phyloP scores from a whole-genome alignment of 108 stramenopile species.

The Cylindrotheca fusiformis region DNA sequence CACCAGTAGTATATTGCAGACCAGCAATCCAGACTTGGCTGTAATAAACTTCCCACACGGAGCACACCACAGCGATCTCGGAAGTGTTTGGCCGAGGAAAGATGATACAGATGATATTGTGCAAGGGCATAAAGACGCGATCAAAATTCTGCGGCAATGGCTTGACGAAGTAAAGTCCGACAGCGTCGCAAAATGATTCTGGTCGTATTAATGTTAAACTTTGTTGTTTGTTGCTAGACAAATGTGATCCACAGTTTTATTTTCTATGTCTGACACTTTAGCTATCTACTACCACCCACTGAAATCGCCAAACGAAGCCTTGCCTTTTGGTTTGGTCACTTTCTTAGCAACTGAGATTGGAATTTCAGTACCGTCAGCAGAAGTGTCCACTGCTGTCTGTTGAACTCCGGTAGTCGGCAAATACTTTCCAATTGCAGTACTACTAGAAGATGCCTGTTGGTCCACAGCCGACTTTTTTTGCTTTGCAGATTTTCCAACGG shows the following conservation, averaged over 20 bases:
- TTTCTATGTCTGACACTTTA: too few relatives aligned
- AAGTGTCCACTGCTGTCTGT: slow-evolving; percentile 14
- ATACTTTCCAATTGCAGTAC: slow-evolving; percentile 9
- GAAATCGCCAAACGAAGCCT: slow-evolving; percentile 75
- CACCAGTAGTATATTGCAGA: slow-evolving; percentile 55
- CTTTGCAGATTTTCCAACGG: neutral
- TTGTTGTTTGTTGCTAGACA: too few relatives aligned
- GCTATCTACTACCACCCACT: slow-evolving; percentile 85
- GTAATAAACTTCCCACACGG: slow-evolving; percentile 79
- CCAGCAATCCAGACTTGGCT: slow-evolving; percentile 46
- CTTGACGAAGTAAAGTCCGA: slow-evolving; percentile 47
- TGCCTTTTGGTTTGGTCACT: slow-evolving; percentile 43
- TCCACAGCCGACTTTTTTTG: neutral
- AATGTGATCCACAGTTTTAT: too few relatives aligned
- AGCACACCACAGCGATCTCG: slow-evolving; percentile 77
- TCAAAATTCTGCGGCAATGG: slow-evolving; percentile 50
- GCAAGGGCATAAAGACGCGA: slow-evolving; percentile 46
- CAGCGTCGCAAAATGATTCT: too few relatives aligned
- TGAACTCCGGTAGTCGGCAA: slow-evolving; percentile 36
- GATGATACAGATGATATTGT: slow-evolving; percentile 68
- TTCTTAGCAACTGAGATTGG: slow-evolving; percentile 9
- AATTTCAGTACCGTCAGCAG: too few relatives aligned
- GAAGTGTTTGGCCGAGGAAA: slow-evolving; percentile 43
- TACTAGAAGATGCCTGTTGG: neutral
- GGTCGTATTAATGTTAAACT: too few relatives aligned